Base-by-base conservation (phyloP, 148 eudicot species). In the Rhododendron vialii region DNA sequence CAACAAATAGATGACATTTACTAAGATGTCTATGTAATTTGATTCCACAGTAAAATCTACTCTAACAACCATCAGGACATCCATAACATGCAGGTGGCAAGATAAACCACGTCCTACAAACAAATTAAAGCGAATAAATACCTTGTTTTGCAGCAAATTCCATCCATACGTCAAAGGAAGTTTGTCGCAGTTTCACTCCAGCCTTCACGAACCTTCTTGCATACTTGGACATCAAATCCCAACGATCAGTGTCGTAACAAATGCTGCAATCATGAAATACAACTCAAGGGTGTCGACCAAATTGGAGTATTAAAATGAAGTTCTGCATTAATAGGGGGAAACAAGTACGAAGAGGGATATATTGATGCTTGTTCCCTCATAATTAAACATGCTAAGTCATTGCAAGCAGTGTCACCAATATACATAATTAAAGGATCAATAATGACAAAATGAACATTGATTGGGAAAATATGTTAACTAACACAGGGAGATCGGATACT, bases 121-220 rank as follows among this genome's bases (percentile, higher is more conserved):
- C 50, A 9, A 79, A 51, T 41, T 76, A 22, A 87, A 83, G 59
- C 50, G 17, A 48, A 36, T 41, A 45, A 45, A 87, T 47, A 98
- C 98, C 98, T 94, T 85, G 91, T 87, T 87, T 94, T 59, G 95
- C 95, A 89, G 98, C 92, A 89, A 93, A 94, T 41, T 88, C 94
- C 98, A 95, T 92, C 98, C 98, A 98, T 33, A 77, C 50, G 59
- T 92, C 98, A 87, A 94, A 95, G 78, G 98, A 87, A 86, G 91
- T 86, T 87, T 90, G 92, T 57, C 99, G 91, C 81, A 98, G 91
- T 48, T 93, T 94, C 24, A 93, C 96, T 88, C 97, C 98, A 45
- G 91, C 93, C 87, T 80, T 92, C 84, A 90, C 81, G 82, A 95
- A 98, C 87, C 92, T 90, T 90, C 85, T 91, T 47, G 93, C 91